A percentile compares a stretch with the other conserved stretches of the same genome.
Conservation (phyloP, 2,329 filamentous ascomycete species). For the Nannizziopsis barbatae region DNA sequence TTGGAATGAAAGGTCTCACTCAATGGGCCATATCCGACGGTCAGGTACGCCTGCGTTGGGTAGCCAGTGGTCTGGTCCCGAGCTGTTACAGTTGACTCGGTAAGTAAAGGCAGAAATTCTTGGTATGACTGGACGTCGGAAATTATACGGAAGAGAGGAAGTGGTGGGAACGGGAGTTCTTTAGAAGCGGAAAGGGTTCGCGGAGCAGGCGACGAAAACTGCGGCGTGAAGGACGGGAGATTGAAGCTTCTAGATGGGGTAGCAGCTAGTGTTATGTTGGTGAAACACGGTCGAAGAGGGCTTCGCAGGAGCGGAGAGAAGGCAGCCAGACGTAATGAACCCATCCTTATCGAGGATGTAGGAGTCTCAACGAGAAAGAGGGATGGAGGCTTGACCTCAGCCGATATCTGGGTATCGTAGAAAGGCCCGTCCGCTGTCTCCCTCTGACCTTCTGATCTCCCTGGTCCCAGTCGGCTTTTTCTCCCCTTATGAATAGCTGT, state of each 20-base stretch:
- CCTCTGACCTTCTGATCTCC: not conserved
- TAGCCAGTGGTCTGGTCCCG: constrained; percentile 47
- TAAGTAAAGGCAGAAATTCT: constrained; percentile 85
- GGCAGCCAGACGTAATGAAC: not conserved
- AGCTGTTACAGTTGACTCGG: constrained; percentile 61
- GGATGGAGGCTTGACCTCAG: not conserved
- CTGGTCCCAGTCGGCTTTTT: no score
- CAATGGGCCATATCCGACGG: constrained; percentile 73
- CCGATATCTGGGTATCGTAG: no score
- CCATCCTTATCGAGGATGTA: not conserved
- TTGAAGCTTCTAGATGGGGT: constrained; percentile 13
- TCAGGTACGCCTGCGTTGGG: constrained; percentile 65
- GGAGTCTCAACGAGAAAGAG: not conserved
- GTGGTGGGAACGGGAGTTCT: constrained; percentile 61
- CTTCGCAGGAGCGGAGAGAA: not conserved
- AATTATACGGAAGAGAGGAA: constrained; percentile 69
- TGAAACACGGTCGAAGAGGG: constrained; percentile 4
- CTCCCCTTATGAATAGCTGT: no score
- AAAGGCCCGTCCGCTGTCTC: no score
- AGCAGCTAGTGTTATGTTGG: not conserved
- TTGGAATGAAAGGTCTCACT: constrained; percentile 73
- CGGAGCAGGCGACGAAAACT: constrained; percentile 30
- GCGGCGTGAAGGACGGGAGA: constrained; percentile 13
- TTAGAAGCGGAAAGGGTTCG: constrained; percentile 64
- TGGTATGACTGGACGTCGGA: constrained; percentile 78